phyloP scores from a whole-genome alignment of 805 yeast species.

The Candida xyloterini region DNA sequence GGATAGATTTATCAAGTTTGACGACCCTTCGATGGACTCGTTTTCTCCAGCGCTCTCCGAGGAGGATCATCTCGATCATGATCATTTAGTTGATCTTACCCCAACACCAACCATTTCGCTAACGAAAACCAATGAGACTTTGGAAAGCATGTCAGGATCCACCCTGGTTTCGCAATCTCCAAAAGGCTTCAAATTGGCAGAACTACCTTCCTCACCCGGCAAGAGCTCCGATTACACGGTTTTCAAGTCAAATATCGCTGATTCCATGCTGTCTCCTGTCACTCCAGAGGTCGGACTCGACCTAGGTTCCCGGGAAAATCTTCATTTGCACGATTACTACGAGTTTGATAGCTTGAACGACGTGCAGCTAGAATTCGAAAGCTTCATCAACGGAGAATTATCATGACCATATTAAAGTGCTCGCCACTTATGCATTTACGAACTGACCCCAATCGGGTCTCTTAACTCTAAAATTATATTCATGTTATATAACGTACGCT shows the following conservation, averaged over 20 bases:
- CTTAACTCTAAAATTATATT: not conserved
- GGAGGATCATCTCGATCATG: conserved; percentile 19
- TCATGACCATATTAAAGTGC: conserved; percentile 11
- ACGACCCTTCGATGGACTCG: conserved; percentile 14
- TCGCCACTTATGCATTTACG: conserved; percentile 8
- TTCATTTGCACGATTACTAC: conserved; percentile 22
- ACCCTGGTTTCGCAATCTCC: conserved; percentile 22
- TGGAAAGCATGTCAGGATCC: conserved; percentile 25
- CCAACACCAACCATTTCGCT: conserved; percentile 26
- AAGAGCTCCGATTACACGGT: conserved; percentile 10
- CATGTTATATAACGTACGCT: conserved; percentile 6
- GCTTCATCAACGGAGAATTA: conserved; percentile 27
- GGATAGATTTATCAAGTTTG: conserved; percentile 17
- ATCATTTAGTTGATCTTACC: conserved; percentile 21
- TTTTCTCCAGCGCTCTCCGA: conserved; percentile 22
- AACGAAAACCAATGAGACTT: conserved; percentile 29
- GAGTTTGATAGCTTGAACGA: conserved; percentile 22
- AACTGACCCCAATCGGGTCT: not conserved
- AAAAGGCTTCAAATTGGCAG: conserved; percentile 20
- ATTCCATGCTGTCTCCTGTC: conserved; percentile 12
- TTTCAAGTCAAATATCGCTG: conserved; percentile 14
- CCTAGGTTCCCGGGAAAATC: conserved; percentile 11
- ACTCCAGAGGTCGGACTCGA: conserved; percentile 6
- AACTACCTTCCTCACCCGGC: conserved; percentile 18
- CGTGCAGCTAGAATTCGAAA: conserved; percentile 31